phyloP scores from a whole-genome alignment of 306 rosid genomes.

The Prunus salicina region DNA sequence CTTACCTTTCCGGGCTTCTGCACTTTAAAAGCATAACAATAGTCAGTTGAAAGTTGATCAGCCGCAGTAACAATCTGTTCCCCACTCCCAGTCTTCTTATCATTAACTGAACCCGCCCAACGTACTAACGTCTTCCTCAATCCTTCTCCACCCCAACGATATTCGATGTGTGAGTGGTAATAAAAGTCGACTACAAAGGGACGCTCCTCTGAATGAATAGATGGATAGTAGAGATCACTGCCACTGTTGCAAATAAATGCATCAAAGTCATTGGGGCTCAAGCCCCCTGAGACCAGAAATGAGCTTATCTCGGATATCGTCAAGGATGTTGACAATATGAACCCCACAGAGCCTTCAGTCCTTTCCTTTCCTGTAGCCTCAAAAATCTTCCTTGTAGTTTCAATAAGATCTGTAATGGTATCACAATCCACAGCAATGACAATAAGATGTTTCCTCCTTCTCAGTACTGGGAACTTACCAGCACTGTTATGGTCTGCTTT shows the following conservation, averaged over 20 bases:
- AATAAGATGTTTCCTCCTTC: constrained; percentile 82
- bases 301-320: constrained; percentile 82
- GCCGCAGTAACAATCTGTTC: constrained; percentile 62
- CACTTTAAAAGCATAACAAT: constrained; percentile 87
- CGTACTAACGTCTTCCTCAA: constrained; percentile 90
- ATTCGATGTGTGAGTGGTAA: constrained; percentile 95
- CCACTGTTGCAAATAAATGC: constrained; percentile 98
- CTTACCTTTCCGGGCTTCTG: constrained; percentile 69
- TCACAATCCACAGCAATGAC: constrained; percentile 90
- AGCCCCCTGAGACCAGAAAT: constrained; percentile 69
- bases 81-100: constrained; percentile 45
- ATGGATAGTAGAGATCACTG: constrained; percentile 95
- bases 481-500: constrained; percentile 73
- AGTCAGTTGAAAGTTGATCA: constrained; percentile 89
- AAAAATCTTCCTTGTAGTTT: constrained; percentile 61
- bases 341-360: constrained; percentile 86
- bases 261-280: constrained; percentile 83
- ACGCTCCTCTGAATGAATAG: constrained; percentile 70
- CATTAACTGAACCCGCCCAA: constrained; percentile 69
- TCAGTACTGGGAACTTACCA: constrained; percentile 83
- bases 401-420: constrained; percentile 53
- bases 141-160: constrained; percentile 99
- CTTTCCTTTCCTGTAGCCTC: constrained; percentile 74
- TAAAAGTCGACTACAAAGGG: constrained; percentile 90
- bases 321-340: constrained; percentile 84